Evolutionary conservation across 495 filamentous ascomycete species (phyloP).

Genomic region (Schizothecium vesticola): DNA sequence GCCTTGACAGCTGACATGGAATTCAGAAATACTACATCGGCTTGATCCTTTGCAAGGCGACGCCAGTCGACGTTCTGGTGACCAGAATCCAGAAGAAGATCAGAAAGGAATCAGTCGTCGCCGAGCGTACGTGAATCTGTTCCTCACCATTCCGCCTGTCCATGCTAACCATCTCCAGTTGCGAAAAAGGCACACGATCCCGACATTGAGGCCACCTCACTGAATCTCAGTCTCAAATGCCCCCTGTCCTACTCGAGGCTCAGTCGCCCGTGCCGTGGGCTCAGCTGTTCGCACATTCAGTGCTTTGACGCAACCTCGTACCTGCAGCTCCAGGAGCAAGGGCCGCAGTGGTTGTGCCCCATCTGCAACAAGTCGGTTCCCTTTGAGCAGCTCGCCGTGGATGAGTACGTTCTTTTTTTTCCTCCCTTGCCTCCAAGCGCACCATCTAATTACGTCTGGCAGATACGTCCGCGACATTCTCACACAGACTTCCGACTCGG

Average conservation of each 20-base stretch:
- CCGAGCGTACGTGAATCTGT: constrained; percentile 62
- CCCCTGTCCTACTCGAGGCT: constrained; percentile 83
- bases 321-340: constrained; percentile 89
- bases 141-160: not conserved
- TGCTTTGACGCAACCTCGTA: constrained; percentile 96
- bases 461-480: constrained; percentile 91
- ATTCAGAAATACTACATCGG: constrained; percentile 71
- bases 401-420: constrained; percentile 57
- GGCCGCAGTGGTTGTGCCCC: constrained; percentile 89
- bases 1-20: constrained; percentile 2
- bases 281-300: constrained; percentile 79
- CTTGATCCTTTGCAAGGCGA: constrained; percentile 66
- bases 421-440: constrained; percentile 13
- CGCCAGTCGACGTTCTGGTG: constrained; percentile 69
- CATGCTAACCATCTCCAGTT: constrained; percentile 50
- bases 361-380: constrained; percentile 79
- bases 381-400: constrained; percentile 77
- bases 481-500: constrained; percentile 55
- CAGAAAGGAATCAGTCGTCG: constrained; percentile 70
- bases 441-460: not conserved
- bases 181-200: constrained; percentile 73
- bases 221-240: constrained; percentile 84
- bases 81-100: constrained; percentile 66
- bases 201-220: constrained; percentile 82
- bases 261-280: constrained; percentile 70